These are phyloP conservation scores for Neocucurbitaria cava DNA, from an alignment of 2,329 filamentous ascomycete genomes.

Conservation along the genomic window DNA sequence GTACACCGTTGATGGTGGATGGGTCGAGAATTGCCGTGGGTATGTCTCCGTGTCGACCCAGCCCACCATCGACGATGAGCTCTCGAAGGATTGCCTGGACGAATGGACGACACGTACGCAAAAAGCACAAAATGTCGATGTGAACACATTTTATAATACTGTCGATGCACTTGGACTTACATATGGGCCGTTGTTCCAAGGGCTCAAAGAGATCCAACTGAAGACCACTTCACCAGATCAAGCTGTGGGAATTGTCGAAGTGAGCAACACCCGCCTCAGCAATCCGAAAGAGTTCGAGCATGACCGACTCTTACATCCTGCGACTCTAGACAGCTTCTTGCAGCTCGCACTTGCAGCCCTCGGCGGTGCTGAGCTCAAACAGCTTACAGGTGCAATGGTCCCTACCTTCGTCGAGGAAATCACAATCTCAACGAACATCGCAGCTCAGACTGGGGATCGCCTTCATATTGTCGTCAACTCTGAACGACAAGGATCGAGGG, in stretches of 20 bases:
- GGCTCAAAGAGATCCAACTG: constrained; percentile 6
- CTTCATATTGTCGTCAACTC: constrained; percentile 11
- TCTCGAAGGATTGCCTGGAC: constrained; percentile 4
- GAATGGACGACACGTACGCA: constrained; percentile 2
- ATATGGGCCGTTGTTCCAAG: constrained; percentile 21
- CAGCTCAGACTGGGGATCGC: constrained; percentile 11
- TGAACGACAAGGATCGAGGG: constrained; percentile 2
- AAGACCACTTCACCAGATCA: not conserved
- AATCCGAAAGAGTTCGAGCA: constrained; percentile 22
- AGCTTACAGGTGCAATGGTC: constrained; percentile 13
- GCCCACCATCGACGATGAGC: constrained; percentile 1
- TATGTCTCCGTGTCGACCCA: constrained; percentile 7
- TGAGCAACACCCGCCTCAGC: constrained; percentile 10
- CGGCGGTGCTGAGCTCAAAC: constrained; percentile 4
- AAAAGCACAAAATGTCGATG: not conserved
- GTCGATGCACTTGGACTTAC: constrained; percentile 17
- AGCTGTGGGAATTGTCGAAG: constrained; percentile 12
- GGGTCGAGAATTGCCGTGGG: constrained; percentile 24
- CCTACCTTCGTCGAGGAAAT: constrained; percentile 19
- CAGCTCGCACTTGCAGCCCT: constrained; percentile 15
- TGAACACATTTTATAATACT: constrained; percentile 8
- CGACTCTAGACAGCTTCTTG: constrained; percentile 23
- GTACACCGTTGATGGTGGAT: constrained; percentile 12
- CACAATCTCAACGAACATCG: constrained; percentile 10
- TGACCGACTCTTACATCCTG: constrained; percentile 22